A percentile compares a stretch with the other conserved stretches of the same genome.
Evolutionary conservation across 495 filamentous ascomycete genomes (phyloP).

Genomic region (Filosporella fistucella): DNA sequence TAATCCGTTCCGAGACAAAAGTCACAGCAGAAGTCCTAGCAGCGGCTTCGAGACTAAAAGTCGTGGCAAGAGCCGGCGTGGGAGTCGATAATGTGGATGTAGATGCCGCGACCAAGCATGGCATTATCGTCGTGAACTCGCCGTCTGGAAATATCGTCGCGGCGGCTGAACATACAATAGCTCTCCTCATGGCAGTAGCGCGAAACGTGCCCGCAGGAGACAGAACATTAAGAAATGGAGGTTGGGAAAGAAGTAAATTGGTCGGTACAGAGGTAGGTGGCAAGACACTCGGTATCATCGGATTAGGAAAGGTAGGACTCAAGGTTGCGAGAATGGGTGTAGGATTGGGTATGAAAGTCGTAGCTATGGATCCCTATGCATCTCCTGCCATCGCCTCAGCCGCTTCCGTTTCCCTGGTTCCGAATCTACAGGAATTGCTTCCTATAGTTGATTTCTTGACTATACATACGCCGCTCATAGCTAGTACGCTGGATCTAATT

Average conservation of each 20-base stretch:
- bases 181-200: slow-evolving; percentile 60
- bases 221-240: slow-evolving; percentile 50
- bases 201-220: slow-evolving; percentile 59
- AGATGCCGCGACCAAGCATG: slow-evolving; percentile 54
- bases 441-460: slow-evolving; percentile 64
- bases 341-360: slow-evolving; percentile 63
- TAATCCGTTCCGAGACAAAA: slow-evolving; percentile 70
- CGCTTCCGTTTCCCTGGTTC: slow-evolving; percentile 52
- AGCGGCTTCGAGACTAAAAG: slow-evolving; percentile 56
- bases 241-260: slow-evolving; percentile 65
- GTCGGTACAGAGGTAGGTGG: slow-evolving; percentile 68
- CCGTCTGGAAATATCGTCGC: slow-evolving; percentile 67
- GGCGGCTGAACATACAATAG: slow-evolving; percentile 66
- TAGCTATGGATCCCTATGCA: slow-evolving; percentile 66
- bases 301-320: slow-evolving; percentile 68
- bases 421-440: slow-evolving; percentile 49
- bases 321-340: slow-evolving; percentile 65
- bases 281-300: slow-evolving; percentile 64
- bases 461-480: slow-evolving; percentile 70
- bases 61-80: slow-evolving; percentile 71
- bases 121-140: slow-evolving; percentile 68
- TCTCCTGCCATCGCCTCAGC: slow-evolving; percentile 51
- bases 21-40: slow-evolving; percentile 55
- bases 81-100: slow-evolving; percentile 77
- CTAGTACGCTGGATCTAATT: slow-evolving; percentile 64